Evolutionary conservation across 768 basidiomycete genomes (phyloP).

Genomic region (Gymnopilus dilepis): DNA sequence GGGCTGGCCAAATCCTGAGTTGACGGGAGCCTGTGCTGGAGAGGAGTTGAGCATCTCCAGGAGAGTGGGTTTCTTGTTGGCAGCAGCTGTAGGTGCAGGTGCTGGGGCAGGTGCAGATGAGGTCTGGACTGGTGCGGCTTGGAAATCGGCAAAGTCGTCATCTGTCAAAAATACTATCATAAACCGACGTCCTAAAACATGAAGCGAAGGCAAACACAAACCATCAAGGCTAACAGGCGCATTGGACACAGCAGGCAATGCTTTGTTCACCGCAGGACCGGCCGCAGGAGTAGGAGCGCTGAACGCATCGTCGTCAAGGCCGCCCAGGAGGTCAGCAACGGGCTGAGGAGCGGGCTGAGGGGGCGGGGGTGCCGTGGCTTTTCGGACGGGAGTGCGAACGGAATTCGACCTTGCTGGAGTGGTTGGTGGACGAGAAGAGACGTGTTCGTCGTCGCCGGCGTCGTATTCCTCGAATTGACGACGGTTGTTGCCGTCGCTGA

Average conservation of each 20-base stretch:
- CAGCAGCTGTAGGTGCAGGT: constrained; percentile 22
- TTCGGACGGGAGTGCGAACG: constrained; percentile 42
- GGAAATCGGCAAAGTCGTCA: constrained; percentile 89
- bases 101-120: constrained; percentile 41
- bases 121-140: constrained; percentile 64
- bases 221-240: constrained; percentile 47
- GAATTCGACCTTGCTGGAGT: constrained; percentile 39
- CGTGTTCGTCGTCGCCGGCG: constrained; percentile 87
- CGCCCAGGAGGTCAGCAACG: constrained; percentile 77
- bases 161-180: constrained; percentile 43
- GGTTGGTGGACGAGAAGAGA: constrained; percentile 20
- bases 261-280: constrained; percentile 52
- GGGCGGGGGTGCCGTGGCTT: constrained; percentile 42
- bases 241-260: constrained; percentile 52
- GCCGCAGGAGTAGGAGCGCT: constrained; percentile 35
- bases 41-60: constrained; percentile 53
- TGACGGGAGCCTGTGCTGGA: constrained; percentile 37
- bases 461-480: constrained; percentile 92
- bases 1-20: constrained; percentile 25
- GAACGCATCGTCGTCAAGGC: constrained; percentile 73
- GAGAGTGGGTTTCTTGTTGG: constrained; percentile 41
- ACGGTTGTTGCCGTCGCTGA: constrained; percentile 56
- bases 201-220: constrained; percentile 24
- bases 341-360: constrained; percentile 49
- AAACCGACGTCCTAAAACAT: background rate